phyloP scores from a whole-genome alignment of 768 basidiomycete species.

The Lentinula lateritia region DNA sequence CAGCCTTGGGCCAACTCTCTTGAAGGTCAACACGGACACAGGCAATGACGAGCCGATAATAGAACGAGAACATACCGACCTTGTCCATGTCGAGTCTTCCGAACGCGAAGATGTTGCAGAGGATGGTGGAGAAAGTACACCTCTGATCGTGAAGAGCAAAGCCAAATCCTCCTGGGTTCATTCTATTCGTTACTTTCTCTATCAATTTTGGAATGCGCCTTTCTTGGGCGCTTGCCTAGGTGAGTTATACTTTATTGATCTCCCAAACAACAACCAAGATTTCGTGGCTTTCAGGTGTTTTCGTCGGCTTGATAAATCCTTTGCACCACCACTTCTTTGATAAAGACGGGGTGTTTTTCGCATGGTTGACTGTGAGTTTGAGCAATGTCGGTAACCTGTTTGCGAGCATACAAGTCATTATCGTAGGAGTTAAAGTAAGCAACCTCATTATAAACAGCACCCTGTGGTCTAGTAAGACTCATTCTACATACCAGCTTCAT shows the following conservation, averaged over 20 bases:
- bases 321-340: constrained; percentile 1
- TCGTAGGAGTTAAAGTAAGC: neutral
- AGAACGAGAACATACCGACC: neutral
- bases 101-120: neutral
- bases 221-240: neutral
- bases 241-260: neutral
- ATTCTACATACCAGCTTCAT: neutral
- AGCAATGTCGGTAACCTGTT: constrained; percentile 3
- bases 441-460: neutral
- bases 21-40: neutral
- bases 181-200: neutral
- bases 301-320: neutral
- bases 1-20: constrained; percentile 3
- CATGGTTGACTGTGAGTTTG: constrained; percentile 6
- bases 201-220: constrained; percentile 1
- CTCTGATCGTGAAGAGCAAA: neutral
- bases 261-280: neutral
- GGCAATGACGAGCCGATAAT: neutral
- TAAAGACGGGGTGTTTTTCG: neutral
- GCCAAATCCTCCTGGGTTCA: neutral
- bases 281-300: neutral
- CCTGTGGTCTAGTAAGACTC: neutral
- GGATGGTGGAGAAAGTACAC: neutral
- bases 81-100: neutral
- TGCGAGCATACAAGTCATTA: neutral